These are phyloP conservation scores for Chrysoporthe puriensis DNA, from an alignment of 2,329 filamentous ascomycete genomes.

Conservation along the genomic window DNA sequence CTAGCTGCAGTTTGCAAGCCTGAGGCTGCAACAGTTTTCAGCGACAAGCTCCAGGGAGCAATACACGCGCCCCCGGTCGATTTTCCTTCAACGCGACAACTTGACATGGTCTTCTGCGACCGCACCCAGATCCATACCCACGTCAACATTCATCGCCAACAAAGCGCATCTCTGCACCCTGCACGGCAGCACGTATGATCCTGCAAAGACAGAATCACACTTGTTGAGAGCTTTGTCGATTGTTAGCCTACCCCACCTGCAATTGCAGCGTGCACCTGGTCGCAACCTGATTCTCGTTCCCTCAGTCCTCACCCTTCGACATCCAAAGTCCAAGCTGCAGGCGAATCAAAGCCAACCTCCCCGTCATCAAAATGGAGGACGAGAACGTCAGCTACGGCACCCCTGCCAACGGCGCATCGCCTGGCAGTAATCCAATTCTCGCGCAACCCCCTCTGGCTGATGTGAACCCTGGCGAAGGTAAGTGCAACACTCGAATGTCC, in stretches of 20 bases:
- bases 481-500: constrained; percentile 19
- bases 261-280: constrained; percentile 24
- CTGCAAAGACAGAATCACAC: background rate
- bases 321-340: constrained; percentile 3
- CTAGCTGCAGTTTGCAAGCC: background rate
- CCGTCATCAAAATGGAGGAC: constrained; percentile 58
- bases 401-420: constrained; percentile 59
- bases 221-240: background rate
- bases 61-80: constrained; percentile 21
- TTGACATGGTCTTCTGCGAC: constrained; percentile 29
- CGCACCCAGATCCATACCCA: constrained; percentile 13
- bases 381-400: constrained; percentile 60
- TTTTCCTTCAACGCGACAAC: constrained; percentile 29
- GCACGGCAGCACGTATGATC: background rate
- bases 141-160: constrained; percentile 15
- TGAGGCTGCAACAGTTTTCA: constrained; percentile 26
- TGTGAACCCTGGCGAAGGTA: constrained; percentile 51
- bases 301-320: constrained; percentile 6
- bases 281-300: background rate
- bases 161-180: constrained; percentile 15
- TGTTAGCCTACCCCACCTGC: constrained; percentile 13
- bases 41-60: constrained; percentile 11
- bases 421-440: constrained; percentile 58
- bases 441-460: constrained; percentile 58
- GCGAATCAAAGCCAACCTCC: constrained; percentile 27